Conservation (phyloP, 2,329 filamentous ascomycete genomes). For the Colletotrichum gloeosporioides region DNA sequence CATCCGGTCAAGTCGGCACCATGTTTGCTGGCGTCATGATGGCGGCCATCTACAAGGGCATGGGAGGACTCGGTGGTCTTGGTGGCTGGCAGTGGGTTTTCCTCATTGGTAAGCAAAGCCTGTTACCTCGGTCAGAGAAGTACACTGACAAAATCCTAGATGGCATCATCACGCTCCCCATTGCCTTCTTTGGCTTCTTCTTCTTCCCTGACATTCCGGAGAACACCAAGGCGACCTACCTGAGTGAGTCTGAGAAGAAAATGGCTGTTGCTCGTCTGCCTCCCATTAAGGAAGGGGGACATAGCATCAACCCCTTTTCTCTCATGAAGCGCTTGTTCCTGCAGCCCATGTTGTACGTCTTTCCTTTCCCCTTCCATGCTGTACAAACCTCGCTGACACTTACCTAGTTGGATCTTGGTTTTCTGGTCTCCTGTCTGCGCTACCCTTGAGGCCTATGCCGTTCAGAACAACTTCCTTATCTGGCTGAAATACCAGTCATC, state of each 20-base stretch:
- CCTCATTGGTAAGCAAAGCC: slow-evolving; percentile 2
- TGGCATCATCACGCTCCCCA: slow-evolving; percentile 56
- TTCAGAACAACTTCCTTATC: slow-evolving; percentile 31
- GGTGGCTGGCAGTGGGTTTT: slow-evolving; percentile 57
- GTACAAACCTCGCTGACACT: background rate
- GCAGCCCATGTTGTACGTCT: slow-evolving; percentile 25
- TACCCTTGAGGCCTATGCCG: slow-evolving; percentile 36
- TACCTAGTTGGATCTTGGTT: slow-evolving; percentile 31
- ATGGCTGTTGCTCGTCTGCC: slow-evolving; percentile 43
- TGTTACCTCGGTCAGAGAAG: rapidly evolving
- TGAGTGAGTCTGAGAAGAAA: slow-evolving; percentile 33
- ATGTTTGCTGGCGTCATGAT: slow-evolving; percentile 66
- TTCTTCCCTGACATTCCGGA: slow-evolving; percentile 56
- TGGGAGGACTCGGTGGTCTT: slow-evolving; percentile 48
- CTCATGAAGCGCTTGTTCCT: slow-evolving; percentile 26
- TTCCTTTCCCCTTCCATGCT: slow-evolving; percentile 7
- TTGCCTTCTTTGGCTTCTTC: slow-evolving; percentile 56
- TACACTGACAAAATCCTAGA: slow-evolving; percentile 31
- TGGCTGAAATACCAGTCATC: slow-evolving; percentile 31
- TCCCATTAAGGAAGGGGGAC: slow-evolving; percentile 27
- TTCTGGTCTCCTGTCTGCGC: slow-evolving; percentile 38
- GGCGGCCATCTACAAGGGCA: slow-evolving; percentile 44
- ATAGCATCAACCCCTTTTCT: slow-evolving; percentile 25
- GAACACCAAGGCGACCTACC: slow-evolving; percentile 37
- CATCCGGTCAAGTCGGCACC: slow-evolving; percentile 63